phyloP scores from a whole-genome alignment of 2,329 filamentous ascomycete genomes.

The Zasmidium cellare region DNA sequence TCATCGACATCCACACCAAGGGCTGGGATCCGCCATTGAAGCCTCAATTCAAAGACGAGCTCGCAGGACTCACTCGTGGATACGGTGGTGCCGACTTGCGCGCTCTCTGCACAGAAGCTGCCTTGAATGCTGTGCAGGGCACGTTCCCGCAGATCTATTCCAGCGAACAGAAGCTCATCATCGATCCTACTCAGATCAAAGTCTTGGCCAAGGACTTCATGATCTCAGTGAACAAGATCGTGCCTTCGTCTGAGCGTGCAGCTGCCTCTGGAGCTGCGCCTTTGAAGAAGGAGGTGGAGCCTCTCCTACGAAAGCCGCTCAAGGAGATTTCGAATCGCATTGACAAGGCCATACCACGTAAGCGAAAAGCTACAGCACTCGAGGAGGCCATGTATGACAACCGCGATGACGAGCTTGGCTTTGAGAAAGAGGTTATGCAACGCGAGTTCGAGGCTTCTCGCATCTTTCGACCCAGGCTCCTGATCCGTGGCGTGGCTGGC shows the following conservation, averaged over 20 bases:
- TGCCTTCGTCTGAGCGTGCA: slow-evolving; percentile 90
- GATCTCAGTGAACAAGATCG: slow-evolving; percentile 93
- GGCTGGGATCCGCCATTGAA: slow-evolving; percentile 82
- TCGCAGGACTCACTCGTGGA: slow-evolving; percentile 88
- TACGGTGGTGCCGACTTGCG: slow-evolving; percentile 95
- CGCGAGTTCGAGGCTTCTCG: slow-evolving; percentile 77
- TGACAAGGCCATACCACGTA: slow-evolving; percentile 76
- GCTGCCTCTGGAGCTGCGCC: slow-evolving; percentile 81
- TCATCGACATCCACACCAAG: slow-evolving; percentile 92
- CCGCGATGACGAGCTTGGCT: slow-evolving; percentile 77
- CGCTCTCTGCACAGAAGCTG: slow-evolving; percentile 92
- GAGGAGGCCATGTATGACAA: slow-evolving; percentile 95
- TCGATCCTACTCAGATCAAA: slow-evolving; percentile 79
- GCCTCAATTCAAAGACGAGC: slow-evolving; percentile 73
- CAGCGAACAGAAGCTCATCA: slow-evolving; percentile 83
- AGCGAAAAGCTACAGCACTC: slow-evolving; percentile 82
- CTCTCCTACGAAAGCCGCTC: slow-evolving; percentile 74
- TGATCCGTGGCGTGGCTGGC: slow-evolving; percentile 77
- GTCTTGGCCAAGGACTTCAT: slow-evolving; percentile 95
- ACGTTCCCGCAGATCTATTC: slow-evolving; percentile 96
- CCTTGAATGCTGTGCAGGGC: slow-evolving; percentile 91
- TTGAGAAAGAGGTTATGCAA: slow-evolving; percentile 76
- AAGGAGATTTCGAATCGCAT: slow-evolving; percentile 62
- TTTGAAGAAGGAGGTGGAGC: slow-evolving; percentile 76
- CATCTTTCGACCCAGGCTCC: slow-evolving; percentile 82